Base-by-base conservation (phyloP, 2,329 filamentous ascomycete genomes). In the Emmonsia crescens region DNA sequence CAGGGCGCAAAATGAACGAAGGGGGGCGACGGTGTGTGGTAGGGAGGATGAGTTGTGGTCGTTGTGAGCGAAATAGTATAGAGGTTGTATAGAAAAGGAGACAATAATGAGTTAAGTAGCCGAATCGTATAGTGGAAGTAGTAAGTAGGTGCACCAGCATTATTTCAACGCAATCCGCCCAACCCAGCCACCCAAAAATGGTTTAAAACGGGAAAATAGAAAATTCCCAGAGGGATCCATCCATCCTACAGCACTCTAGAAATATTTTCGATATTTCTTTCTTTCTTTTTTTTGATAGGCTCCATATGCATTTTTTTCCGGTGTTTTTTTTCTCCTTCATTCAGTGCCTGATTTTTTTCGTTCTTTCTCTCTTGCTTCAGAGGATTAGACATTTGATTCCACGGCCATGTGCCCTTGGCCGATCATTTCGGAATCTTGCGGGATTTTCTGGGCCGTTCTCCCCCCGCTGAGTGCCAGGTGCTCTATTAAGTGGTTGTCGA, bases 391-490 rank as follows among this genome's bases (percentile, higher is more conserved):
- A 77, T 62, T 71, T 72, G 48, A 76, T 58, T 2, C 71, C 67
- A 60, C 69, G 68, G 61, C 74, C 73, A 67, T 76, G 73, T 31
- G 62, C 46, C 63, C 72, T 71, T 29, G 70, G 63, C 49, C 74
- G 73, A 68, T 77, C 74, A 29, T 73, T 68, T 46, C 75, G 74
- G 66, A 75, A 74, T 16, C 70, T 68, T 64, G 72, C 72, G 57
- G 74, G 72, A 59, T 76, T 76, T 63, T 76, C 74, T 36, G 72
- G 70, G 24, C 70, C 73, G 29, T 71, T 69, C 48, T 75, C 71
- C 27, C 73, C 71, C 62, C 44, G 44, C 44, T 76, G 73, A 60
- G 73, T 73, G 31, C 73, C 73, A 31, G 74, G 72, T 51, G 68
- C 67, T 61, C 75, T 71, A 61, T 73, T 71, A 62, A 76, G 74